These are phyloP conservation scores for Aspergillus pseudoglaucus DNA, from an alignment of 2,329 filamentous ascomycete genomes.

Conservation along the genomic window DNA sequence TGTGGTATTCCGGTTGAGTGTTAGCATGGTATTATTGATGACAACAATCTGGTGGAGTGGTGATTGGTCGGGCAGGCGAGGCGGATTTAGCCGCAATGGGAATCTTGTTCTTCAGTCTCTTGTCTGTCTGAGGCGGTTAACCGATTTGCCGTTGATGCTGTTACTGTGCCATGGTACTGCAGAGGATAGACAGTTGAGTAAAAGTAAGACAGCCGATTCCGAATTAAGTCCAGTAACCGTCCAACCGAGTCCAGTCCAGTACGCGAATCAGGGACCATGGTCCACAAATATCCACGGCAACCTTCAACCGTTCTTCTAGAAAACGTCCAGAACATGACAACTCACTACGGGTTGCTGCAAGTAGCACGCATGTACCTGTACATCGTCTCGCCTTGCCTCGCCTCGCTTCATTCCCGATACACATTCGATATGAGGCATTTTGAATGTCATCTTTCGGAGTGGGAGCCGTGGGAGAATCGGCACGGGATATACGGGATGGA, in stretches of 20 bases:
- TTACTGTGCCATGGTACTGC: not conserved
- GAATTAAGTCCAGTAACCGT: too few species aligned
- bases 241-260: not conserved
- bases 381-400: not conserved
- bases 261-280: not conserved
- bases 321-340: slow-evolving; percentile 24
- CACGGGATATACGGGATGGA: too few species aligned
- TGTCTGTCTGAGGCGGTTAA: not conserved
- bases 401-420: not conserved
- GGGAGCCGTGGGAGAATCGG: too few species aligned
- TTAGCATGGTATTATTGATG: not conserved
- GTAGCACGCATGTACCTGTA: not conserved
- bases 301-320: slow-evolving; percentile 22
- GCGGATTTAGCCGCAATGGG: slow-evolving; percentile 9
- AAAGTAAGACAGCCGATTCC: too few species aligned
- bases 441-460: too few species aligned
- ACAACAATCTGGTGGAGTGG: not conserved
- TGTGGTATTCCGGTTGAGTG: too few species aligned
- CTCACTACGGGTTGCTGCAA: not conserved
- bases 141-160: too few species aligned
- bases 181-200: too few species aligned
- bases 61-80: slow-evolving; percentile 10
- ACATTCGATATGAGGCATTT: not conserved
- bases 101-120: slow-evolving; percentile 12
- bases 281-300: not conserved